Base-by-base conservation (phyloP, 2,329 filamentous ascomycete genomes). In the Cordyceps javanica region DNA sequence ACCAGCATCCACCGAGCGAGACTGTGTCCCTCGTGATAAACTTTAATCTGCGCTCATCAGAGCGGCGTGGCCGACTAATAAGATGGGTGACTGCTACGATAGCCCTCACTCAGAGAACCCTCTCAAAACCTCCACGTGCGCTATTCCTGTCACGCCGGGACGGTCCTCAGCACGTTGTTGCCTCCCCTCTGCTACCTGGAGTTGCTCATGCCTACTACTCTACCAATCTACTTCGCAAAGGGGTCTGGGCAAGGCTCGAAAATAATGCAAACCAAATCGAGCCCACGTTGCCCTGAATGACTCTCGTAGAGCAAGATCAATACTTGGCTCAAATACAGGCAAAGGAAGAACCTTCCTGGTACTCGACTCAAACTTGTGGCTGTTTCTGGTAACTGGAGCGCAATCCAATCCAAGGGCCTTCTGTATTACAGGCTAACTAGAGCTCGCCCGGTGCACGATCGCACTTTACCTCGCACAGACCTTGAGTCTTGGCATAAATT, bases 391-490 rank as follows among this genome's bases (percentile, higher is more conserved):
- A 48, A 19, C 30, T 11, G 30, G 19, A 25, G 13, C 25, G 23
- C 14, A 32, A 34, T 36, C 13, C 28, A 38, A 46, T n/a, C 42
- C 52, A 46, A 30, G 16, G 46, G 14, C 30, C 30, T 45, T 36
- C 52, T 19, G 19, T n/a, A 16, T n/a, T 34, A n/a, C 19, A 28
- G n/a, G 16, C 41, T 48, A n/a, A 9, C 23, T n/a, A n/a, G n/a
- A n/a, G 30, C 32, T 19, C 42, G n/a, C 14, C 39, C 21, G 16
- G 21, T n/a, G 30, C 53, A 16, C 41, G 53, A 55, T 55, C 42
- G 53, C 53, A 55, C 41, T 28, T 55, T n/a, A 9, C 42, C 23
- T 55, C 53, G 42, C 53, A 55, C 53, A 55, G 53, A 55, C 53
- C 42, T 48, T 28, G n/a, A 23, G 41, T 45, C 52, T 46, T 45